A percentile compares a stretch with the other conserved stretches of the same genome.
These are phyloP conservation scores for Trichoderma parareesei DNA, from an alignment of 495 filamentous ascomycete genomes.

Conservation along the genomic window DNA sequence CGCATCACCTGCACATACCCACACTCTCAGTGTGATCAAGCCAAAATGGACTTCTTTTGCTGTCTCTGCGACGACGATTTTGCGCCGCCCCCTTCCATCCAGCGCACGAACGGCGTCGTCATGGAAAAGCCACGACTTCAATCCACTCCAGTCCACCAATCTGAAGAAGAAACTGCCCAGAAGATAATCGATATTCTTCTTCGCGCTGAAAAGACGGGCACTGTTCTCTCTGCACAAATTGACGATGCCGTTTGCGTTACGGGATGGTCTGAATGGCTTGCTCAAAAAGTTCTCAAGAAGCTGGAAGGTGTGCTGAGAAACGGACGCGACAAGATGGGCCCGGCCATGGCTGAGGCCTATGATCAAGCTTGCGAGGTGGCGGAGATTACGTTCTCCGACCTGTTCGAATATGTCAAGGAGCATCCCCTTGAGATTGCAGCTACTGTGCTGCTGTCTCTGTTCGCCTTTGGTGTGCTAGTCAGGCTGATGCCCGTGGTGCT, in stretches of 20 bases:
- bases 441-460: conserved; percentile 21
- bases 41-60: not conserved
- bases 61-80: not conserved
- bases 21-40: not conserved
- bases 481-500: conserved; percentile 36
- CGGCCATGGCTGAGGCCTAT: conserved; percentile 15
- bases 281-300: not conserved
- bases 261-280: not conserved
- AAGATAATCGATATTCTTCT: not conserved
- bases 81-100: not conserved
- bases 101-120: not conserved
- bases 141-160: not conserved
- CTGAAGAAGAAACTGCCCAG: not conserved
- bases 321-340: not conserved
- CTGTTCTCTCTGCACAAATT: not conserved
- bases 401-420: conserved; percentile 16
- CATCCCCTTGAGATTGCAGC: conserved; percentile 18
- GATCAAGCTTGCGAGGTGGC: not conserved
- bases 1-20: not conserved
- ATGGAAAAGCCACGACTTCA: not conserved
- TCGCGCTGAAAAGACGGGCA: not conserved
- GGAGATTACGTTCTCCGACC: conserved; percentile 9
- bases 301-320: not conserved
- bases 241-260: not conserved
- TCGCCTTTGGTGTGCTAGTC: conserved; percentile 44